These are phyloP conservation scores for Phytophthora europaea DNA, from an alignment of 352 stramenopile species.

Conservation along the genomic window DNA sequence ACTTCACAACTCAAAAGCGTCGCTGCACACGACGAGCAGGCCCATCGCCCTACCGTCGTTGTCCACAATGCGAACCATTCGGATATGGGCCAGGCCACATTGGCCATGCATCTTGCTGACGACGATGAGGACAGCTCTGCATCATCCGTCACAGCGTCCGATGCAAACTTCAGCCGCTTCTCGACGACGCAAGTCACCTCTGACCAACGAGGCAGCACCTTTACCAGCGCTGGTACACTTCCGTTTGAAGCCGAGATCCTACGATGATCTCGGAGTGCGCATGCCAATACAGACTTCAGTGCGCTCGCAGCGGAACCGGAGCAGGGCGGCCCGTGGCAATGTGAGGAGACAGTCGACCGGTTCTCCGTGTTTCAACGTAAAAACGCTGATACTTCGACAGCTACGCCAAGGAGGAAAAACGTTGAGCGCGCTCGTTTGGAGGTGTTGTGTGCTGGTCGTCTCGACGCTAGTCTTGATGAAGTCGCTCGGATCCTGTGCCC, in stretches of 20 bases:
- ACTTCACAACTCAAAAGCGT: neutral
- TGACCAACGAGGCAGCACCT: slow-evolving; percentile 7
- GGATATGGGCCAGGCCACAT: slow-evolving; percentile 1
- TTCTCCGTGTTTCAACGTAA: slow-evolving; percentile 2
- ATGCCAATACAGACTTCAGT: slow-evolving; percentile 1
- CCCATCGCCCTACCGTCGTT: neutral
- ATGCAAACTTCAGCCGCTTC: slow-evolving; percentile 9
- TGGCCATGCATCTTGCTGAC: neutral
- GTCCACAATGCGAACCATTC: neutral
- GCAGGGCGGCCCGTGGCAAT: neutral
- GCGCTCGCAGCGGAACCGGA: neutral
- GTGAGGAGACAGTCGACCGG: neutral
- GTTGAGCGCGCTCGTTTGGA: slow-evolving; percentile 8
- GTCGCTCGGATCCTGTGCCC: slow-evolving; percentile 30
- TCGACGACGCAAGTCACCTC: slow-evolving; percentile 1
- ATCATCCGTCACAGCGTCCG: slow-evolving; percentile 6
- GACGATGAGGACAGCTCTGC: neutral
- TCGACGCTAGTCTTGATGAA: slow-evolving; percentile 37
- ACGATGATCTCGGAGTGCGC: neutral
- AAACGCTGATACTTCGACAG: neutral
- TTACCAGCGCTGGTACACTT: neutral
- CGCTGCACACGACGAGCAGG: neutral
- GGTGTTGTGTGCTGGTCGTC: slow-evolving; percentile 29
- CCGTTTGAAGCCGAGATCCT: slow-evolving; percentile 5
- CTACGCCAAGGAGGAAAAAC: neutral